phyloP scores from a whole-genome alignment of 306 rosid genomes.

The Ormosia semicastrata region DNA sequence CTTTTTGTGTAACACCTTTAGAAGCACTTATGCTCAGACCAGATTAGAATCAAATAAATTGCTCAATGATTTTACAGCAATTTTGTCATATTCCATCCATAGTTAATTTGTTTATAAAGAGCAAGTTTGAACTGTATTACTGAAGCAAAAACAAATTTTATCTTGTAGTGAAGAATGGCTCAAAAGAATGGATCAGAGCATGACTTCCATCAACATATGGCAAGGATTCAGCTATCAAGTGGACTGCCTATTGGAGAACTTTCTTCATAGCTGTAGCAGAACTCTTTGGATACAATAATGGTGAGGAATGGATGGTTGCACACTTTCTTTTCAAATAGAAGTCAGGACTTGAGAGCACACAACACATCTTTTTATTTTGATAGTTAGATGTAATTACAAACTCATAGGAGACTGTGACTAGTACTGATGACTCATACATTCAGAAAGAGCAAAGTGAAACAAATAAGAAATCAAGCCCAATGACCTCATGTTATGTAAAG shows the following conservation, averaged over 20 bases:
- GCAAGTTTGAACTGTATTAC: background rate
- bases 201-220: conserved; percentile 62
- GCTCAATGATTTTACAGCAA: background rate
- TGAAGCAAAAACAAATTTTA: conserved; percentile 8
- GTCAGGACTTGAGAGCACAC: no score
- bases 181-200: conserved; percentile 74
- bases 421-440: no score
- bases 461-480: no score
- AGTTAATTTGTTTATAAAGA: background rate
- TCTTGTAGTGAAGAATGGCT: conserved; percentile 94
- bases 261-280: conserved; percentile 90
- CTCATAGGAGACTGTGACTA: no score
- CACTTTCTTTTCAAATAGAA: conserved; percentile 52
- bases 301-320: conserved; percentile 94
- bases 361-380: no score
- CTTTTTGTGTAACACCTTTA: no score
- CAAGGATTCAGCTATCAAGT: conserved; percentile 75
- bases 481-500: no score
- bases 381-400: no score
- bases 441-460: no score
- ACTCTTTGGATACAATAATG: conserved; percentile 78
- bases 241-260: conserved; percentile 96
- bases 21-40: conserved; percentile 82
- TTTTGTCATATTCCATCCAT: background rate
- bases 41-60: conserved; percentile 41